phyloP scores from a whole-genome alignment of 371 early-diverging fungal species.

The Conidiobolus incongruus region DNA sequence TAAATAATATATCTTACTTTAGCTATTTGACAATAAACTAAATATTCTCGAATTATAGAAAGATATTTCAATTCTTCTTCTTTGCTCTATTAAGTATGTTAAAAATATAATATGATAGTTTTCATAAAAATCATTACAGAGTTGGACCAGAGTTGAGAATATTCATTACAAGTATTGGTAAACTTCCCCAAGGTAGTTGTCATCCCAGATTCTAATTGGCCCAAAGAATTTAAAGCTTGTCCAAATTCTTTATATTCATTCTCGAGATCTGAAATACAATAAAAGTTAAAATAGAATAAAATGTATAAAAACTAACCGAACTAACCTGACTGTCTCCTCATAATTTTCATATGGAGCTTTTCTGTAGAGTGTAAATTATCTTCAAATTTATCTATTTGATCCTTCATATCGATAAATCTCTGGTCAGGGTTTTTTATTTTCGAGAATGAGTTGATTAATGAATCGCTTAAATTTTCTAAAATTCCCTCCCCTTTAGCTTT shows the following conservation, averaged over 20 bases:
- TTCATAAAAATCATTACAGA: too few relatives aligned
- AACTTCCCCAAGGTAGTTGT: constrained; percentile 33
- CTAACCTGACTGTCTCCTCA: constrained; percentile 44
- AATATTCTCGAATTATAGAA: constrained; percentile 59
- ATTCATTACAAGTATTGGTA: constrained; percentile 29
- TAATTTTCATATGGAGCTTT: constrained; percentile 44
- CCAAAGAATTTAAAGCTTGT: constrained; percentile 37
- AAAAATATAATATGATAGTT: background rate
- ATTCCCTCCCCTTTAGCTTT: constrained; percentile 28
- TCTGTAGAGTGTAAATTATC: constrained; percentile 60
- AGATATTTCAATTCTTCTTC: constrained; percentile 57
- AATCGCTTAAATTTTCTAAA: constrained; percentile 71
- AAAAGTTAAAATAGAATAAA: background rate
- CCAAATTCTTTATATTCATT: constrained; percentile 61
- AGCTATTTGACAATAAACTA: constrained; percentile 63
- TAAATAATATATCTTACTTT: constrained; percentile 23
- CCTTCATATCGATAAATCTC: constrained; percentile 57
- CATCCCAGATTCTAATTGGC: constrained; percentile 58
- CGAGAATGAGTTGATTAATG: constrained; percentile 66
- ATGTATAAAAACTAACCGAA: background rate
- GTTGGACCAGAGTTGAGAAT: constrained; percentile 5
- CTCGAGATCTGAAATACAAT: constrained; percentile 27
- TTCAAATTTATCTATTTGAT: constrained; percentile 52
- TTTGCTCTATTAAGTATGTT: constrained; percentile 11
- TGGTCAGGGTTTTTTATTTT: constrained; percentile 77